Base-by-base conservation (phyloP, 306 rosid species). In the Crataegus laevigata region DNA sequence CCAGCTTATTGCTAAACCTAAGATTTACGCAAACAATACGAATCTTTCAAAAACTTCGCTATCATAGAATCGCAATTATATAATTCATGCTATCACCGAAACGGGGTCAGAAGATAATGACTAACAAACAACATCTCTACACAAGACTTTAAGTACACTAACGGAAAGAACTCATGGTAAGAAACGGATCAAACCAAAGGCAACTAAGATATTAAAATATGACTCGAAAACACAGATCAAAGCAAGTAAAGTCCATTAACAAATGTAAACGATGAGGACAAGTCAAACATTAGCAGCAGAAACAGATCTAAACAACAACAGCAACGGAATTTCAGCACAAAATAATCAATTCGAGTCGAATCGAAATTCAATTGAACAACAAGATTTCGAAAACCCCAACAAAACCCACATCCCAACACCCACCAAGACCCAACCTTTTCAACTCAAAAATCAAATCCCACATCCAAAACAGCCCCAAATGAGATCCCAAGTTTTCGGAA, bases 271-370 rank as follows among this genome's bases (percentile, higher is more conserved):
- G 45, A 42, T n/a, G 26, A 12, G 5, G 54, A 6, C 1, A 67
- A 36, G 71, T 40, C 52, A 40, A 22, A 36, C 54, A 65, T 24
- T 12, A 10, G 11, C 32, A 30, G 26, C 38, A 36, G 15, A 17
- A 60, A 29, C 70, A 73, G 82, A 79, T 79, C 82, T 32, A 28
- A 55, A 11, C 54, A 38, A 52, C 7, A 8, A 36, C 42, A 29
- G 40, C 64, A 45, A 73, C 69, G 34, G 1, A 65, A 65, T 5
- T 43, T 12, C 29, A 58, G 18, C 8, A 42, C n/a, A 34, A 19
- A 42, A 1, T 9, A 40, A 51, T 25, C 58, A 77, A 6, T 14
- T n/a, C 21, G 40, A 77, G 80, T 77, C 75, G 25, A 77, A 50
- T 8, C 40, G 25, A 36, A 55, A 17, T 26, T 34, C 24, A 66